phyloP scores from a whole-genome alignment of 768 basidiomycete species.

The Auricularia cornea region DNA sequence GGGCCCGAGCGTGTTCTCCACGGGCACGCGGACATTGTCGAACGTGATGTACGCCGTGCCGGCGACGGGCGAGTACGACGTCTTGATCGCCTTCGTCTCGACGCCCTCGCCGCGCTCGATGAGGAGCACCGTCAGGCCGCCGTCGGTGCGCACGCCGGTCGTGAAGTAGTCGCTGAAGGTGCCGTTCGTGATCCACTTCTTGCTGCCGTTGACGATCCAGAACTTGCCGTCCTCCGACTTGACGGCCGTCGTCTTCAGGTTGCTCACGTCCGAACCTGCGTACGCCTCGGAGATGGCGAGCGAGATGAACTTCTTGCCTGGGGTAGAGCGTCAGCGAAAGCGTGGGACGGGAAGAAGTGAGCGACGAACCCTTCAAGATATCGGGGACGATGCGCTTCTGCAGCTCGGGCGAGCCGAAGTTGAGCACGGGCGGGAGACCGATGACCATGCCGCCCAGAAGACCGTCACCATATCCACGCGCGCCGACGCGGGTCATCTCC shows the following conservation, averaged over 20 bases:
- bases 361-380: slow-evolving; percentile 36
- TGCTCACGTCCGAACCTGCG: slow-evolving; percentile 70
- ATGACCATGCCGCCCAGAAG: slow-evolving; percentile 70
- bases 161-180: slow-evolving; percentile 11
- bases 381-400: slow-evolving; percentile 30
- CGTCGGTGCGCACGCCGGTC: slow-evolving; percentile 21
- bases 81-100: slow-evolving; percentile 81
- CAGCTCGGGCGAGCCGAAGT: slow-evolving; percentile 58
- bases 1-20: slow-evolving; percentile 76
- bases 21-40: slow-evolving; percentile 78
- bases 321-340: slow-evolving; percentile 59
- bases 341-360: slow-evolving; percentile 1
- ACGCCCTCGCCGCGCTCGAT: slow-evolving; percentile 77
- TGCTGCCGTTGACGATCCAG: slow-evolving; percentile 80
- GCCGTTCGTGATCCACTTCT: slow-evolving; percentile 82
- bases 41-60: slow-evolving; percentile 82
- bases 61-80: slow-evolving; percentile 80
- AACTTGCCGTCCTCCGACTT: slow-evolving; percentile 76
- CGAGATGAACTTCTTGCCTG: slow-evolving; percentile 79
- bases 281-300: slow-evolving; percentile 86
- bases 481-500: slow-evolving; percentile 61
- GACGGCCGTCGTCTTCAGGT: slow-evolving; percentile 56
- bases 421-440: slow-evolving; percentile 76
- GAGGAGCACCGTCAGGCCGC: slow-evolving; percentile 77
- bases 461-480: slow-evolving; percentile 77